These are phyloP conservation scores for Iris pallida DNA, from an alignment of 116 monocot genomes.

Conservation along the genomic window DNA sequence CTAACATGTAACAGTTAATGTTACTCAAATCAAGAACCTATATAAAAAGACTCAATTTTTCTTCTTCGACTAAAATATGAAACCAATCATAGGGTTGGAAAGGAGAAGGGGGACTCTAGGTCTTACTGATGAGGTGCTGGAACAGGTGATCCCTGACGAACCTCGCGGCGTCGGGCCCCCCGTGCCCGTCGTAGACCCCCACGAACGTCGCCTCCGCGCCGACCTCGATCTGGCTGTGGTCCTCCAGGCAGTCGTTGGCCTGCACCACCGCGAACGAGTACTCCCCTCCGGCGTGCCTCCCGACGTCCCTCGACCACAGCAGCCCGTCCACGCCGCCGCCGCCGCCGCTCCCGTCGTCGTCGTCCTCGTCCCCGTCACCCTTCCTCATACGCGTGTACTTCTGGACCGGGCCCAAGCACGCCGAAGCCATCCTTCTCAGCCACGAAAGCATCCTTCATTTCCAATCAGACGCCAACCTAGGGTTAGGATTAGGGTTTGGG, in stretches of 20 bases:
- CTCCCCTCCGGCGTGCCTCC: constrained; percentile 42
- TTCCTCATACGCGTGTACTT: constrained; percentile 72
- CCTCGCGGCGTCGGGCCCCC: constrained; percentile 59
- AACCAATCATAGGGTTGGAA: no score
- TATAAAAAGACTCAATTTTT: no score
- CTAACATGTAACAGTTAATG: no score
- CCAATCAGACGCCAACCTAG: constrained; percentile 28
- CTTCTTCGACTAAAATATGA: no score
- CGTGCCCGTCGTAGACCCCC: constrained; percentile 87
- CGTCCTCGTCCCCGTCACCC: constrained; percentile 27
- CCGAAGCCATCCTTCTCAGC: constrained; percentile 44
- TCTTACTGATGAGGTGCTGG: background rate
- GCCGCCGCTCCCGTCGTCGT: no score
- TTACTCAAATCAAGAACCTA: no score
- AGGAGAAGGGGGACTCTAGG: no score
- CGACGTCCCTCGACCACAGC: constrained; percentile 56
- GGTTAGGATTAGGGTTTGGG: background rate
- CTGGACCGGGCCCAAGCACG: constrained; percentile 70
- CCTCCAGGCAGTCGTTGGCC: constrained; percentile 53
- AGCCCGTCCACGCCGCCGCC: no score
- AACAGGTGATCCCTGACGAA: constrained; percentile 62
- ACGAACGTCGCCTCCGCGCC: constrained; percentile 47
- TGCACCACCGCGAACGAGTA: constrained; percentile 70
- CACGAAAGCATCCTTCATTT: constrained; percentile 91
- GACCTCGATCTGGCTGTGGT: constrained; percentile 60